Conservation (phyloP, 2,329 filamentous ascomycete genomes). For the Fusarium poae region DNA sequence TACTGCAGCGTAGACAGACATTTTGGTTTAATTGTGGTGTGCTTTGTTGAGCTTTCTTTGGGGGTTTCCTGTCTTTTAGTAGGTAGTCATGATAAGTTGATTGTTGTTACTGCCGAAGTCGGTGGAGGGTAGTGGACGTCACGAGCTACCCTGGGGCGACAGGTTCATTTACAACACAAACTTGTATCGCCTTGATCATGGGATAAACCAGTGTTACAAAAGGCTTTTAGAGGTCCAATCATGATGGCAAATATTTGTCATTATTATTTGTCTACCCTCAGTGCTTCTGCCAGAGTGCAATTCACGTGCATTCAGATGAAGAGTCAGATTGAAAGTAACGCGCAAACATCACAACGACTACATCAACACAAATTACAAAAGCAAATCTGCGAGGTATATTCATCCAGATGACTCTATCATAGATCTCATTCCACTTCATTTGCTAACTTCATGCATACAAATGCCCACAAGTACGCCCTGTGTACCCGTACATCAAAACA, state of each 20-base stretch:
- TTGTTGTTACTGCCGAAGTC: constrained; percentile 30
- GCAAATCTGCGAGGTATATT: constrained; percentile 38
- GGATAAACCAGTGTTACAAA: not conserved
- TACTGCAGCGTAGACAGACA: constrained; percentile 60
- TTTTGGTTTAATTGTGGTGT: constrained; percentile 36
- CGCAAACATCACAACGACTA: not conserved
- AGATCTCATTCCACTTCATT: constrained; percentile 15
- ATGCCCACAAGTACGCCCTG: constrained; percentile 36
- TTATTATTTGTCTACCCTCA: not conserved
- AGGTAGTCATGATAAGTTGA: constrained; percentile 22
- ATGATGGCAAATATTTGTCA: accelerated
- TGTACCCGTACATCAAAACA: constrained; percentile 22
- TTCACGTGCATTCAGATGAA: too few relatives aligned
- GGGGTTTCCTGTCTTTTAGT: not conserved
- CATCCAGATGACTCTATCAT: constrained; percentile 24
- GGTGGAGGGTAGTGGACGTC: constrained; percentile 33
- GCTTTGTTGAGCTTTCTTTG: constrained; percentile 1
- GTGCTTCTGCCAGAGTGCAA: not conserved
- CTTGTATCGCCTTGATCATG: not conserved
- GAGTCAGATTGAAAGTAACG: too few relatives aligned
- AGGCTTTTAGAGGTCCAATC: accelerated
- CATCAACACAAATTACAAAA: not conserved
- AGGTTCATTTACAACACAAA: not conserved
- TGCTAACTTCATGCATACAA: constrained; percentile 21
- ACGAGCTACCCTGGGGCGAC: constrained; percentile 36